These are phyloP conservation scores for Nigrospora oryzae DNA, from an alignment of 2,329 filamentous ascomycete genomes.

Conservation along the genomic window DNA sequence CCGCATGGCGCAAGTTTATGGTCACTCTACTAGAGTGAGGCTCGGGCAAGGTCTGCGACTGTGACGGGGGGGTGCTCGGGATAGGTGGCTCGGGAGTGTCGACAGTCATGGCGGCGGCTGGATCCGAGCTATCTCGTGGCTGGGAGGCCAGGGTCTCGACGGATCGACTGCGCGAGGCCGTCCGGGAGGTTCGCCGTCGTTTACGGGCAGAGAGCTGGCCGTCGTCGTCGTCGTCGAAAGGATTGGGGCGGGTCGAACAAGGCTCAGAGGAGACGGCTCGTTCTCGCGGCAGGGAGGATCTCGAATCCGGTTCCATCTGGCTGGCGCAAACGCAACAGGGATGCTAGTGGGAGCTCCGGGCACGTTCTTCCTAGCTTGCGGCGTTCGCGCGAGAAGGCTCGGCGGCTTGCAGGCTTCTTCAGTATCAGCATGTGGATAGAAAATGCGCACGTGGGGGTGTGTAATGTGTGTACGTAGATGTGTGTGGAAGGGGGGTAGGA, in stretches of 20 bases:
- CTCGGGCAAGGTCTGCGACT: constrained; percentile 23
- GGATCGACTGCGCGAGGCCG: constrained; percentile 45
- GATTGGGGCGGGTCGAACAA: constrained; percentile 54
- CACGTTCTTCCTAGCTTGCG: constrained; percentile 33
- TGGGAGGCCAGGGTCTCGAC: constrained; percentile 27
- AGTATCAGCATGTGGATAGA: constrained; percentile 49
- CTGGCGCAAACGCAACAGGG: constrained; percentile 27
- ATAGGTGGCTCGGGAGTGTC: constrained; percentile 26
- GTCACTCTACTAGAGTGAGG: constrained; percentile 50
- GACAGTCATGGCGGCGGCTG: constrained; percentile 30
- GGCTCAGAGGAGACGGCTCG: constrained; percentile 55
- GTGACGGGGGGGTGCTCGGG: constrained; percentile 34
- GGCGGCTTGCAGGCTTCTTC: constrained; percentile 34
- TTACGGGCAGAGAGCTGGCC: constrained; percentile 40
- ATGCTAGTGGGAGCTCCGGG: constrained; percentile 35
- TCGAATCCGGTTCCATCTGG: constrained; percentile 47
- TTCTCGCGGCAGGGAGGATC: constrained; percentile 43
- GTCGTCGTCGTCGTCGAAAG: constrained; percentile 53
- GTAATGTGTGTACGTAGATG: neutral
- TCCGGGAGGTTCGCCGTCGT: constrained; percentile 51
- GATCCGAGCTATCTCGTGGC: constrained; percentile 19
- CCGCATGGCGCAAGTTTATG: constrained; percentile 46
- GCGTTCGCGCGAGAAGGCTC: constrained; percentile 45
- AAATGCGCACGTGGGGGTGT: constrained; percentile 2
- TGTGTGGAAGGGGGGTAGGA: neutral